phyloP scores from a whole-genome alignment of 441 rosid genomes.

The Adansonia rubrostipa region DNA sequence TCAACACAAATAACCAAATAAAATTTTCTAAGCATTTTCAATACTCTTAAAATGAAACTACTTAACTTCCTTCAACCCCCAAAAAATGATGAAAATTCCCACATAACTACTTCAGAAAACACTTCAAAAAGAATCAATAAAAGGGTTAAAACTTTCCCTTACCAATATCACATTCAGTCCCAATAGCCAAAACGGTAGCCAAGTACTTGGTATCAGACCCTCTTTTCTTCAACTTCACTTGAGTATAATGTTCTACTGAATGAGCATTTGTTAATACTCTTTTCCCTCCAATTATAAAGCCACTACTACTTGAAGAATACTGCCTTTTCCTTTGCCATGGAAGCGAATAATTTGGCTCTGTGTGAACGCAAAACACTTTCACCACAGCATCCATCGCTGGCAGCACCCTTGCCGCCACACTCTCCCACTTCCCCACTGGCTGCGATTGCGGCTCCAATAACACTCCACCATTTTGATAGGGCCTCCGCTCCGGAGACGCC shows the following conservation, averaged over 20 bases:
- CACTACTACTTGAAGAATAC: constrained; percentile 88
- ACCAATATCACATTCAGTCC: constrained; percentile 97
- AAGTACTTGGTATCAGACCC: constrained; percentile 89
- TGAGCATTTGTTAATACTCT: constrained; percentile 93
- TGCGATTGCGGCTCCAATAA: constrained; percentile 40
- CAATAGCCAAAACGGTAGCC: constrained; percentile 88
- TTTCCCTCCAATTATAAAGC: constrained; percentile 74
- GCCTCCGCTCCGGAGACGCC: constrained; percentile 46
- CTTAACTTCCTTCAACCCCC: neutral
- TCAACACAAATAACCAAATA: neutral
- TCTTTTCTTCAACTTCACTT: constrained; percentile 87
- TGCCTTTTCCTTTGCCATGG: constrained; percentile 97
- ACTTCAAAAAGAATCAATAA: neutral
- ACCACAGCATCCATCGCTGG: constrained; percentile 94
- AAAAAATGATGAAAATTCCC: neutral
- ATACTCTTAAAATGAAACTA: neutral
- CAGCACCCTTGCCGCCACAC: constrained; percentile 50
- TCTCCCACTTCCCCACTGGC: constrained; percentile 53
- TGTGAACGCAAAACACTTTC: constrained; percentile 90
- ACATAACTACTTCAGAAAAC: neutral
- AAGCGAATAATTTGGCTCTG: constrained; percentile 87
- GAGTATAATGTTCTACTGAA: constrained; percentile 91
- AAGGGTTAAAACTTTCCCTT: constrained; percentile 18
- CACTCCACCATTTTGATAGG: constrained; percentile 36
- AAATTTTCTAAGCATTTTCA: neutral